Percentiles rank a stretch among this genome's conserved stretches.
Conservation (phyloP, 345 rosid species). For the Melaleuca alternifolia region DNA sequence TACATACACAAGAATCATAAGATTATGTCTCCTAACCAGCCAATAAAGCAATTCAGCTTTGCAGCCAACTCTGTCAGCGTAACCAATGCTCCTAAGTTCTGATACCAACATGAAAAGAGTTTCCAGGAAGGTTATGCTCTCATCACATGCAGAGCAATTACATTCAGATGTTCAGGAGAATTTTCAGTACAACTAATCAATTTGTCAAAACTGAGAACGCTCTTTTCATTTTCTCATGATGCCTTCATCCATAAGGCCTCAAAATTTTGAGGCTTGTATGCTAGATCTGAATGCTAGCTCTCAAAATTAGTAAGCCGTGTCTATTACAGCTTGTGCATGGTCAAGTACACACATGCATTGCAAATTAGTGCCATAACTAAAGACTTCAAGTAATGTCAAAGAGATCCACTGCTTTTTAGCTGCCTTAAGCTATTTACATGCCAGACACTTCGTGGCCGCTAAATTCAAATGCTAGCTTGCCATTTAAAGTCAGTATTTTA, state of each 20-base stretch:
- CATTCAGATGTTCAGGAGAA: not conserved
- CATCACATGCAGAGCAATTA: not conserved
- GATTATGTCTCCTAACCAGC: not conserved
- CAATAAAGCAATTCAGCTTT: not conserved
- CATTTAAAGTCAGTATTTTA: not conserved
- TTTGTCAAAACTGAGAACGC: not conserved
- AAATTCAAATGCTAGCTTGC: not conserved
- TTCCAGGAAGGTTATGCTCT: not conserved
- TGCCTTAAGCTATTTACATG: not conserved
- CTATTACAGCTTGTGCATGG: not conserved
- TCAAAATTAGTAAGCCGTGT: not conserved
- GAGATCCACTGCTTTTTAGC: not conserved
- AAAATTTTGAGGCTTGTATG: not conserved
- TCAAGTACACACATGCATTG: not conserved
- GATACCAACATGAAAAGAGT: not conserved
- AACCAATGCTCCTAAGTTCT: not conserved
- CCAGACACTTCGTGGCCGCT: not conserved
- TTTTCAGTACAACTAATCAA: not conserved
- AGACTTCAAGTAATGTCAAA: not conserved
- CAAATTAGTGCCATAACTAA: not conserved
- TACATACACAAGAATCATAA: constrained; percentile 1
- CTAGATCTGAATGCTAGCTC: not conserved
- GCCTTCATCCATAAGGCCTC: not conserved
- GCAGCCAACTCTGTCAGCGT: not conserved
- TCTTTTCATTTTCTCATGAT: not conserved